phyloP scores from a whole-genome alignment of 176 grass and related monocot species.

The Raddia guianensis region DNA sequence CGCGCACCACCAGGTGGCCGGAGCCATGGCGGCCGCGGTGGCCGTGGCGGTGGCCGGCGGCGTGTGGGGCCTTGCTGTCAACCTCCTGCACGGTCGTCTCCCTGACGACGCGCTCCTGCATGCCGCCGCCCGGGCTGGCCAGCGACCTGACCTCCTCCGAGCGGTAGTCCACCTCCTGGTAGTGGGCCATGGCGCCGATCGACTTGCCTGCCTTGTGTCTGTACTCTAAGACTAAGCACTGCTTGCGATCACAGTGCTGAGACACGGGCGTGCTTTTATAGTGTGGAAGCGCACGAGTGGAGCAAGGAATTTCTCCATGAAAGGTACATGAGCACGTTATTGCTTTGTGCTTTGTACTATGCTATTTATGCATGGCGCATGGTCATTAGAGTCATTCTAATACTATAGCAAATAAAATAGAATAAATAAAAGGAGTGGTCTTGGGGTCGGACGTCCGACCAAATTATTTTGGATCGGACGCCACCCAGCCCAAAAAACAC shows the following conservation, averaged over 20 bases:
- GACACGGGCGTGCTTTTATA: slow-evolving; percentile 34
- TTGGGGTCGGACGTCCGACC: too few relatives aligned
- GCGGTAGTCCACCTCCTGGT: slow-evolving; percentile 49
- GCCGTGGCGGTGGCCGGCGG: neutral
- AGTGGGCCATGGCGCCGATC: slow-evolving; percentile 35
- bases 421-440: too few relatives aligned
- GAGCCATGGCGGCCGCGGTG: slow-evolving; percentile 20
- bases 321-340: neutral
- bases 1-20: slow-evolving; percentile 34
- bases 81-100: slow-evolving; percentile 49
- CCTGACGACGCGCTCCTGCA: slow-evolving; percentile 43
- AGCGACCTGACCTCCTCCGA: slow-evolving; percentile 55
- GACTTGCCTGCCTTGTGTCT: neutral
- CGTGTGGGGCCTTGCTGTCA: slow-evolving; percentile 13
- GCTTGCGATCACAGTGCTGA: slow-evolving; percentile 3
- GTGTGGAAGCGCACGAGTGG: slow-evolving; percentile 4
- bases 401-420: too few relatives aligned
- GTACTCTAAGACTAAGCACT: neutral
- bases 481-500: too few relatives aligned
- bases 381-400: too few relatives aligned
- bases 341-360: slow-evolving; percentile 14
- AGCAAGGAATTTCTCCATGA: slow-evolving; percentile 26
- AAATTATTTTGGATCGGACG: too few relatives aligned
- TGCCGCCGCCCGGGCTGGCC: slow-evolving; percentile 10
- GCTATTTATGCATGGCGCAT: too few relatives aligned